Evolutionary conservation across 331 rosid genomes (phyloP).

Genomic region (Pyrus hybrid): DNA sequence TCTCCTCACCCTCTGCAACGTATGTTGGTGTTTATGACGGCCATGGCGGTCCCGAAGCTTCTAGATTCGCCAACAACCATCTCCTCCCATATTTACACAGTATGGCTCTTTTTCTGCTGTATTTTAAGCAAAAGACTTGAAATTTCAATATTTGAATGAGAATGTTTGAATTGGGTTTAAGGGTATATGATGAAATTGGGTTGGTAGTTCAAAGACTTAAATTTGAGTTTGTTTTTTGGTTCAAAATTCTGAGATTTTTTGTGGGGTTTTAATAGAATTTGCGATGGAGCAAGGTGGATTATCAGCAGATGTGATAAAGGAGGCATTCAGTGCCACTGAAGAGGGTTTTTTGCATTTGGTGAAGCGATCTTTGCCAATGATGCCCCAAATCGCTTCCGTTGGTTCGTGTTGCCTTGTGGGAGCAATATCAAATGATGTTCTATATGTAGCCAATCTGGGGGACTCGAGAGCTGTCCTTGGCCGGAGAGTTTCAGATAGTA

Average conservation of each 20-base stretch:
- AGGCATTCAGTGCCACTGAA: constrained; percentile 80
- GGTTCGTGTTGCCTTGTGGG: constrained; percentile 96
- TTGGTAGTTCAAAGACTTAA: no score
- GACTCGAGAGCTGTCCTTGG: constrained; percentile 96
- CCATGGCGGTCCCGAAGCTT: constrained; percentile 96
- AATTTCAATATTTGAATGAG: not conserved
- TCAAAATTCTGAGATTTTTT: not conserved
- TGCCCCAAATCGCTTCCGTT: constrained; percentile 74
- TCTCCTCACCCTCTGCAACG: constrained; percentile 72
- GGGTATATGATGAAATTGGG: not conserved
- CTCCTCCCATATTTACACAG: constrained; percentile 64
- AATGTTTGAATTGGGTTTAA: not conserved
- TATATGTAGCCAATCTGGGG: constrained; percentile 84
- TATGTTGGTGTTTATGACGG: constrained; percentile 89
- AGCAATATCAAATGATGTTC: constrained; percentile 61
- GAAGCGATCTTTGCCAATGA: constrained; percentile 40
- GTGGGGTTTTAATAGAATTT: constrained; percentile 48
- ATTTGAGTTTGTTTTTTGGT: not conserved
- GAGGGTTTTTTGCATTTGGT: constrained; percentile 72
- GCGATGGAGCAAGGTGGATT: constrained; percentile 78
- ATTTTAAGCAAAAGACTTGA: not conserved
- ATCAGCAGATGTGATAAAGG: constrained; percentile 72
- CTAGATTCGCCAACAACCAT: constrained; percentile 71
- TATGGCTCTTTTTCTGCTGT: constrained; percentile 7
- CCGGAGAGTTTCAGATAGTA: constrained; percentile 21